Conservation (phyloP, 495 filamentous ascomycete genomes). For the Talaromyces nanjingensis region DNA sequence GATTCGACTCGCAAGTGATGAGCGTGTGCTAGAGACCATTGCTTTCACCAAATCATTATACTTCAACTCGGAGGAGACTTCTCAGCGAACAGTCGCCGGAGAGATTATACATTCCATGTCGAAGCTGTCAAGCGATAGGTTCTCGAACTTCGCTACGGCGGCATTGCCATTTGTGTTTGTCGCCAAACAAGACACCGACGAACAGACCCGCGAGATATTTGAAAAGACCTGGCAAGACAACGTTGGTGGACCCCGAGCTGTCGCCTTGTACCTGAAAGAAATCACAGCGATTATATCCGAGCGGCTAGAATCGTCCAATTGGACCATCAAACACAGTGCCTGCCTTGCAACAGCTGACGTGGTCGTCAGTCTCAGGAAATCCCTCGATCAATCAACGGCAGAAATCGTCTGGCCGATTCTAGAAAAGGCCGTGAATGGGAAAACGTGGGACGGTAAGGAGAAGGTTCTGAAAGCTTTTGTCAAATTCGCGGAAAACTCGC, state of each 20-base stretch:
- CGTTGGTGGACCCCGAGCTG: conserved; percentile 74
- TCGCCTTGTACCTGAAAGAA: conserved; percentile 76
- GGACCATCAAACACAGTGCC: conserved; percentile 83
- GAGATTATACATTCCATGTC: conserved; percentile 73
- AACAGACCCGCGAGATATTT: conserved; percentile 67
- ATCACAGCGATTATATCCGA: conserved; percentile 61
- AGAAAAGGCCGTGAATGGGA: conserved; percentile 72
- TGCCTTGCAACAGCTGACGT: conserved; percentile 72
- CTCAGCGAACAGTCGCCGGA: conserved; percentile 62
- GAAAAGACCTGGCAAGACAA: conserved; percentile 83
- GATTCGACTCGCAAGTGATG: conserved; percentile 63
- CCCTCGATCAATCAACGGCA: conserved; percentile 50
- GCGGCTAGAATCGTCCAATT: conserved; percentile 69
- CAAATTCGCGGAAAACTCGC: conserved; percentile 59
- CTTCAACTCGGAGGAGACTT: conserved; percentile 69
- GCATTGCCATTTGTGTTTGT: conserved; percentile 84
- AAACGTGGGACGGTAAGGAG: conserved; percentile 93
- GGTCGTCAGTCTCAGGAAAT: conserved; percentile 51
- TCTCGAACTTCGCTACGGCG: conserved; percentile 63
- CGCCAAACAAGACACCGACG: conserved; percentile 74
- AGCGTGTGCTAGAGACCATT: conserved; percentile 59
- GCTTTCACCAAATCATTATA: conserved; percentile 65
- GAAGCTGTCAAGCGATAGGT: conserved; percentile 83
- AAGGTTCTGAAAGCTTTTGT: conserved; percentile 79
- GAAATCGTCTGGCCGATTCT: conserved; percentile 71